Conservation (phyloP, 2,329 filamentous ascomycete genomes). For the Parastagonospora nodorum region DNA sequence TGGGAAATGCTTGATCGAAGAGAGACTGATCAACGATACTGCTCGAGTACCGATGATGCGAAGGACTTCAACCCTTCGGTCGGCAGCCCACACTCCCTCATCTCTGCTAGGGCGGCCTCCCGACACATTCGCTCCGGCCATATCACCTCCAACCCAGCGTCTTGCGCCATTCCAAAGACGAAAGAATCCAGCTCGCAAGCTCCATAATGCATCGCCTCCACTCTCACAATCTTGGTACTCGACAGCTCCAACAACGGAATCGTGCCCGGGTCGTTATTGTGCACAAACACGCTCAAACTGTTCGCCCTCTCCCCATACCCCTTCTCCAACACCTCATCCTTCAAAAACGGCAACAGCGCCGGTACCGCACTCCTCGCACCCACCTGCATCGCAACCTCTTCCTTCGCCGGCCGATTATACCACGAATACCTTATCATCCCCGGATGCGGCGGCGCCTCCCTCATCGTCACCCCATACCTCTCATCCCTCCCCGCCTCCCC, state of each 20-base stretch:
- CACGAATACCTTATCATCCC: background rate
- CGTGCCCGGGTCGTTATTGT: too few relatives aligned
- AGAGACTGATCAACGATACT: background rate
- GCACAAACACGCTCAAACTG: too few relatives aligned
- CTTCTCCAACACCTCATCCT: constrained; percentile 9
- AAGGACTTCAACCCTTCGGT: background rate
- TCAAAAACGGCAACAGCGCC: constrained; percentile 11
- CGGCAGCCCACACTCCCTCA: background rate
- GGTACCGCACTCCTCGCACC: constrained; percentile 11
- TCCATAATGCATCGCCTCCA: constrained; percentile 12
- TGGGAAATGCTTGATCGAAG: background rate
- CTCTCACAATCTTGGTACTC: constrained; percentile 9
- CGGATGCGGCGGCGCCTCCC: background rate
- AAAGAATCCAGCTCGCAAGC: constrained; percentile 10
- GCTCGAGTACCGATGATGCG: background rate
- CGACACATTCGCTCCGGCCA: constrained; percentile 4
- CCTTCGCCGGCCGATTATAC: background rate
- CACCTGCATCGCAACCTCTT: constrained; percentile 5
- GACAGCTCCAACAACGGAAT: background rate
- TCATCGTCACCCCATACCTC: background rate
- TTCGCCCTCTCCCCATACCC: background rate
- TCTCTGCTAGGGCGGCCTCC: background rate
- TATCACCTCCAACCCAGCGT: background rate
- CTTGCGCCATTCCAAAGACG: constrained; percentile 8
- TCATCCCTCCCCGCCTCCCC: background rate